phyloP scores from a whole-genome alignment of 352 stramenopile species.

The Bremia lactucae region DNA sequence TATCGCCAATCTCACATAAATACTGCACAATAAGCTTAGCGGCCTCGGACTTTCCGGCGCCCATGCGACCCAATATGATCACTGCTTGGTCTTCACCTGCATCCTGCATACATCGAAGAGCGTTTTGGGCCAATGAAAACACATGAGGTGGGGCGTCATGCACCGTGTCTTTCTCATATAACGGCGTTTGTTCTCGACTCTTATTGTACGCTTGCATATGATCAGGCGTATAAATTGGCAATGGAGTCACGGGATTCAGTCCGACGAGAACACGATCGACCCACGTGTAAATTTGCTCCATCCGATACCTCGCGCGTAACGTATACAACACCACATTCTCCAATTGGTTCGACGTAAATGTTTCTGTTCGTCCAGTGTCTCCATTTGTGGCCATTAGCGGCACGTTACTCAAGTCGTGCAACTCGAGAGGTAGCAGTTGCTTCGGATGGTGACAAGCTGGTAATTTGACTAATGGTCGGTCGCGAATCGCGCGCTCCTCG shows the following conservation, averaged over 20 bases:
- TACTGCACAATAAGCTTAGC: constrained; percentile 79
- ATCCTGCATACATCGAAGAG: constrained; percentile 68
- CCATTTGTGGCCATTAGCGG: constrained; percentile 56
- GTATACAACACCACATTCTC: constrained; percentile 72
- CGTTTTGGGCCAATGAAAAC: constrained; percentile 72
- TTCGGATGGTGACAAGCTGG: constrained; percentile 56
- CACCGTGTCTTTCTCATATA: constrained; percentile 42
- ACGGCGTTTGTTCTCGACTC: constrained; percentile 38
- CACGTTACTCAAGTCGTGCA: constrained; percentile 61
- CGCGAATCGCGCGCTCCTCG: constrained; percentile 63
- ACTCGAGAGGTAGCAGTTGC: constrained; percentile 33
- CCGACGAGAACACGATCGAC: constrained; percentile 65
- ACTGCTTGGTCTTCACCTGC: constrained; percentile 69
- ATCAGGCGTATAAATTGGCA: constrained; percentile 78
- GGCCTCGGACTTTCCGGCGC: constrained; percentile 65
- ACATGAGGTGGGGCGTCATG: constrained; percentile 63
- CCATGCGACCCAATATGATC: constrained; percentile 62
- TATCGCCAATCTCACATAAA: constrained; percentile 68
- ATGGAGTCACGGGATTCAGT: constrained; percentile 52
- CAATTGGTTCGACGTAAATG: constrained; percentile 48
- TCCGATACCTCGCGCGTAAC: constrained; percentile 57
- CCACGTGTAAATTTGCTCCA: constrained; percentile 80
- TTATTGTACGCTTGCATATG: constrained; percentile 76
- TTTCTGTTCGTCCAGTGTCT: constrained; percentile 45
- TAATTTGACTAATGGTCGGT: constrained; percentile 44